These are phyloP conservation scores for Apiotrichum laibachii DNA, from an alignment of 1,284 basidiomycete genomes.

Conservation along the genomic window DNA sequence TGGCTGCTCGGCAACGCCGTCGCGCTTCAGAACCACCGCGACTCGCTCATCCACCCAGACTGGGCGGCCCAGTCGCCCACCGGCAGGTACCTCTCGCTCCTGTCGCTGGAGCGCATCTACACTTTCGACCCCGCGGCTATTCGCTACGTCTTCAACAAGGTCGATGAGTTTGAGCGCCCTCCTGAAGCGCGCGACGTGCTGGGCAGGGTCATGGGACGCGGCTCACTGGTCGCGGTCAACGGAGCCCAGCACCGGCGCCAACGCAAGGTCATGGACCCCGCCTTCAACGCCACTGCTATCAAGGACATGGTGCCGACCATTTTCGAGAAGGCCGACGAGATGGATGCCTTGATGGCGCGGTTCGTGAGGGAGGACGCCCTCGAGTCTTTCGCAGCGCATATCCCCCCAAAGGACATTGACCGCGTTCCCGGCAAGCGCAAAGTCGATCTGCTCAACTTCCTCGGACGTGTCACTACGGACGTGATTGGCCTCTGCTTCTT, in stretches of 20 bases:
- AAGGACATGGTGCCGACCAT: slow-evolving; percentile 57
- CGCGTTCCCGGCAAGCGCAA: slow-evolving; percentile 11
- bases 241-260: slow-evolving; percentile 57
- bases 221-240: background rate
- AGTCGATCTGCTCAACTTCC: slow-evolving; percentile 60
- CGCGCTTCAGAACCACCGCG: slow-evolving; percentile 1
- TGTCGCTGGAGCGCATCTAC: slow-evolving; percentile 6
- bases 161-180: slow-evolving; percentile 7
- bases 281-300: slow-evolving; percentile 44
- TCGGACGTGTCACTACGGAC: slow-evolving; percentile 63
- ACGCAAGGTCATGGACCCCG: slow-evolving; percentile 52
- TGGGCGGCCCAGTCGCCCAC: background rate
- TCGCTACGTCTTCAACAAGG: background rate
- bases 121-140: slow-evolving; percentile 5
- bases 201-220: slow-evolving; percentile 1
- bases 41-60: slow-evolving; percentile 5
- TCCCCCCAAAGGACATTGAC: slow-evolving; percentile 19
- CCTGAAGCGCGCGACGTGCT: slow-evolving; percentile 1
- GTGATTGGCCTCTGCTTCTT: slow-evolving; percentile 67
- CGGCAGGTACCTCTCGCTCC: slow-evolving; percentile 1
- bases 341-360: slow-evolving; percentile 29
- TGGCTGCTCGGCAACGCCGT: slow-evolving; percentile 4
- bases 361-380: slow-evolving; percentile 12
- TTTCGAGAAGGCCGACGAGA: slow-evolving; percentile 60
- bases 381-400: slow-evolving; percentile 7